phyloP scores from a whole-genome alignment of 1,284 basidiomycete species.

The Afroboletus lepidellus region DNA sequence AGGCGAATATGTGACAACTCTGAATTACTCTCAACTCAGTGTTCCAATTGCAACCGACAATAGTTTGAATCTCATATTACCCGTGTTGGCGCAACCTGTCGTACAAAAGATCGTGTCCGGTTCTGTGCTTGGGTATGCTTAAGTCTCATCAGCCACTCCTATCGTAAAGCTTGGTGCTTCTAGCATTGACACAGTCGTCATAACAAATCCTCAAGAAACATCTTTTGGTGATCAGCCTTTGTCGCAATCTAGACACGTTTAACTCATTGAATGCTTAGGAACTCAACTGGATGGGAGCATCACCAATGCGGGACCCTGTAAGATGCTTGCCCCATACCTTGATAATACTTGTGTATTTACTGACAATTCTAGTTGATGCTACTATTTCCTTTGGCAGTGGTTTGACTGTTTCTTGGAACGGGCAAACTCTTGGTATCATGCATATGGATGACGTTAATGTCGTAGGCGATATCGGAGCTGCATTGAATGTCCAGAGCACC shows the following conservation, averaged over 20 bases:
- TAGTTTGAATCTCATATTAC: slow-evolving; percentile 64
- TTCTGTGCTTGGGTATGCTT: slow-evolving; percentile 52
- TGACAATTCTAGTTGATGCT: slow-evolving; percentile 57
- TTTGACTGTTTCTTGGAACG: slow-evolving; percentile 63
- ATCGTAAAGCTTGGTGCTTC: slow-evolving; percentile 1
- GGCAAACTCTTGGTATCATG: slow-evolving; percentile 59
- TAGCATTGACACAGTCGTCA: slow-evolving; percentile 59
- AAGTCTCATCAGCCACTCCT: background rate
- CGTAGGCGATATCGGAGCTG: slow-evolving; percentile 61
- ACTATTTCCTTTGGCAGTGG: slow-evolving; percentile 66
- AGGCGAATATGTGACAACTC: slow-evolving; percentile 64
- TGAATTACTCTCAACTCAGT: slow-evolving; percentile 59
- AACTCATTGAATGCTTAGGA: slow-evolving; percentile 33
- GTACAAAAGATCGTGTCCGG: slow-evolving; percentile 75
- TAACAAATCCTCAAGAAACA: slow-evolving; percentile 53
- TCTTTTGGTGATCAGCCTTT: slow-evolving; percentile 48
- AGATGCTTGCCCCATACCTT: slow-evolving; percentile 23
- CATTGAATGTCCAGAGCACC: slow-evolving; percentile 52
- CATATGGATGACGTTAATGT: slow-evolving; percentile 60
- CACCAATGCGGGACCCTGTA: slow-evolving; percentile 74
- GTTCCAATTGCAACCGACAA: slow-evolving; percentile 64
- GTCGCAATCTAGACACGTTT: background rate
- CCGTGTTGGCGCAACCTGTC: slow-evolving; percentile 72
- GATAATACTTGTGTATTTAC: background rate
- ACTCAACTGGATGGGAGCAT: slow-evolving; percentile 65